phyloP scores from a whole-genome alignment of 2,329 filamentous ascomycete genomes.

The Beauveria sp. region DNA sequence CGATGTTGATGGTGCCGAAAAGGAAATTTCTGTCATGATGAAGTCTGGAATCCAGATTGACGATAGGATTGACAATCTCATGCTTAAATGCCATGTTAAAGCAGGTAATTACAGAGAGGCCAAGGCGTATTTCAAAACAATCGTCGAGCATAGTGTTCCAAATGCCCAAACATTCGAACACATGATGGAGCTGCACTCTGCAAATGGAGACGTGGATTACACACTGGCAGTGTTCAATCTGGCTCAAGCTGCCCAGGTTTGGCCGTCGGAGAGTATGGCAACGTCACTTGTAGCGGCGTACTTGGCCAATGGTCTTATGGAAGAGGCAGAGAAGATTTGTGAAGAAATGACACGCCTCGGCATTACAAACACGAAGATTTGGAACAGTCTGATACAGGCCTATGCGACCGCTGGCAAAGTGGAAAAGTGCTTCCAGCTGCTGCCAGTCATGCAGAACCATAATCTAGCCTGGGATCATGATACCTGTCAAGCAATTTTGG shows the following conservation, averaged over 20 bases:
- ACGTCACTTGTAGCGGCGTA: constrained; percentile 61
- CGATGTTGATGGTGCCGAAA: constrained; percentile 51
- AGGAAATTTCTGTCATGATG: constrained; percentile 56
- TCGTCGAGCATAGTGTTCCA: constrained; percentile 44
- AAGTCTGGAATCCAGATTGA: constrained; percentile 51
- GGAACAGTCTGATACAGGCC: constrained; percentile 69
- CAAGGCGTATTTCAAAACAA: constrained; percentile 53
- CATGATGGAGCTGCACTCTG: constrained; percentile 61
- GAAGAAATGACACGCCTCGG: constrained; percentile 44
- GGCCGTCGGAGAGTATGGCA: constrained; percentile 50
- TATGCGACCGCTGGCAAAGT: constrained; percentile 56
- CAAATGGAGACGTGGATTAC: constrained; percentile 64
- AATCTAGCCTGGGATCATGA: constrained; percentile 39
- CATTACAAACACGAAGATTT: constrained; percentile 54
- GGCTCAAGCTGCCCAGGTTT: constrained; percentile 46
- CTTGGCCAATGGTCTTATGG: constrained; percentile 34
- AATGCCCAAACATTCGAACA: constrained; percentile 61
- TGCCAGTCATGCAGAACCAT: constrained; percentile 41
- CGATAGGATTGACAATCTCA: constrained; percentile 62
- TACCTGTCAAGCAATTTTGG: constrained; percentile 44
- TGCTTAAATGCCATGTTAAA: constrained; percentile 64
- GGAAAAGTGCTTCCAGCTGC: constrained; percentile 38
- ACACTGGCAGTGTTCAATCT: constrained; percentile 58
- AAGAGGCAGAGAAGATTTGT: constrained; percentile 31
- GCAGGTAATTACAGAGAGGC: constrained; percentile 60